A percentile compares a stretch with the other conserved stretches of the same genome.
Evolutionary conservation across 495 filamentous ascomycete genomes (phyloP).

Genomic region (Aspergillus steynii): DNA sequence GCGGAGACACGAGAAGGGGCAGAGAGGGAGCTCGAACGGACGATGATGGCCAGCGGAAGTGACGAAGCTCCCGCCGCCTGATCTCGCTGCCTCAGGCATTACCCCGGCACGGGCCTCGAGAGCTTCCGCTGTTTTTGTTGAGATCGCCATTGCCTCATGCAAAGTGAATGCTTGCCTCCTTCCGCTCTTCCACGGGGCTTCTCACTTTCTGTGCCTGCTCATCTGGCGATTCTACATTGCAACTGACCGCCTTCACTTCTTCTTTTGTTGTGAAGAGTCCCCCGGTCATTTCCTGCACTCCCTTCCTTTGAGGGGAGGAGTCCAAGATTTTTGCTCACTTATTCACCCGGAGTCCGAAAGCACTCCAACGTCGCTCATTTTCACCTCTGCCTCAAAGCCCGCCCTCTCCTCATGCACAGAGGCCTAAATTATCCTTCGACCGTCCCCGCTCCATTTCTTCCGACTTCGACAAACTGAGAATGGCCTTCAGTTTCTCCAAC

Average conservation of each 20-base stretch:
- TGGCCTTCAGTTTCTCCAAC: slow-evolving; percentile 66
- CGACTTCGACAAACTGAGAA: slow-evolving; percentile 48
- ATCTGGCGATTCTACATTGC: neutral
- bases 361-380: slow-evolving; percentile 47
- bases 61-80: slow-evolving; percentile 50
- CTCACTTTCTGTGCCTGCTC: slow-evolving; percentile 4
- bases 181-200: slow-evolving; percentile 9
- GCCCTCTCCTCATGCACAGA: slow-evolving; percentile 42
- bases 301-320: slow-evolving; percentile 29
- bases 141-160: slow-evolving; percentile 7
- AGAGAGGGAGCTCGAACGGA: slow-evolving; percentile 20
- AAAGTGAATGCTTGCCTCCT: slow-evolving; percentile 4
- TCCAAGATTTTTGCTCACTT: slow-evolving; percentile 46
- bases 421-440: slow-evolving; percentile 31
- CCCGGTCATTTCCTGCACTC: slow-evolving; percentile 9
- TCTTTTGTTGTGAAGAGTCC: slow-evolving; percentile 3
- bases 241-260: neutral
- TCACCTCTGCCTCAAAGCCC: slow-evolving; percentile 31
- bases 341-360: slow-evolving; percentile 41
- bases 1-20: slow-evolving; percentile 8
- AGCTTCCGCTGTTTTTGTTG: slow-evolving; percentile 33
- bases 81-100: slow-evolving; percentile 37
- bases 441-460: slow-evolving; percentile 41
- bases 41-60: slow-evolving; percentile 35
- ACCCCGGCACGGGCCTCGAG: slow-evolving; percentile 15